Conservation (phyloP, 2,329 filamentous ascomycete genomes). For the Talaromyces marneffei region DNA sequence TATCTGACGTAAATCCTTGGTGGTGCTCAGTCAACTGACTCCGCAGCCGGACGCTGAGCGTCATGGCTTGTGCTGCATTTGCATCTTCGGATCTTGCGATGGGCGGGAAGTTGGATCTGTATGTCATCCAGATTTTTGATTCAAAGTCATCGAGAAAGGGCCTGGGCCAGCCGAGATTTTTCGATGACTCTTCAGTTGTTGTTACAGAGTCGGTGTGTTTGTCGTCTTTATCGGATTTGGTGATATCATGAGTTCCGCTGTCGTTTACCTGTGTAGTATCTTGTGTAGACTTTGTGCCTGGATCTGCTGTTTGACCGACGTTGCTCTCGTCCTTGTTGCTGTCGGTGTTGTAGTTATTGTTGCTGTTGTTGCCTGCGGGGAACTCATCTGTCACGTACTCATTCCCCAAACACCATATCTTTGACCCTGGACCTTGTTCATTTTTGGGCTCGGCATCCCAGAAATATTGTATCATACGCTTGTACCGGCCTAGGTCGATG, state of each 20-base stretch:
- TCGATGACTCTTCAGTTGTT: not conserved
- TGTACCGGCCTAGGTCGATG: slow-evolving; percentile 69
- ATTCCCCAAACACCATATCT: slow-evolving; percentile 77
- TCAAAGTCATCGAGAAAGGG: slow-evolving; percentile 89
- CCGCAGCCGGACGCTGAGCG: slow-evolving; percentile 76
- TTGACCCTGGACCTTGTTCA: slow-evolving; percentile 58
- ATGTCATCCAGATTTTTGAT: slow-evolving; percentile 92
- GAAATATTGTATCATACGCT: slow-evolving; percentile 81
- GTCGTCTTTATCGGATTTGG: not conserved
- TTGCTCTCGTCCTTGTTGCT: slow-evolving; percentile 3
- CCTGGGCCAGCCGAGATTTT: slow-evolving; percentile 64
- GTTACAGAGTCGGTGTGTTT: not conserved
- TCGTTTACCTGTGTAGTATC: not conserved
- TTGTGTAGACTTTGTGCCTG: not conserved
- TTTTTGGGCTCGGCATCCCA: slow-evolving; percentile 88
- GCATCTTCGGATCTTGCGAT: slow-evolving; percentile 76
- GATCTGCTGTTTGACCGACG: not conserved
- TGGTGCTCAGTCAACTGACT: slow-evolving; percentile 64
- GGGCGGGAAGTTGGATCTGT: slow-evolving; percentile 75
- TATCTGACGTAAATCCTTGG: slow-evolving; percentile 81
- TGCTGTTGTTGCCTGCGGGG: slow-evolving; percentile 1
- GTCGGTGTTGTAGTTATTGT: slow-evolving; percentile 12
- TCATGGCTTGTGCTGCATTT: slow-evolving; percentile 65
- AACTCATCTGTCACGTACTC: slow-evolving; percentile 43
- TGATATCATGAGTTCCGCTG: not conserved